Base-by-base conservation (phyloP, 2,329 filamentous ascomycete genomes). In the Trichoderma harzianum region DNA sequence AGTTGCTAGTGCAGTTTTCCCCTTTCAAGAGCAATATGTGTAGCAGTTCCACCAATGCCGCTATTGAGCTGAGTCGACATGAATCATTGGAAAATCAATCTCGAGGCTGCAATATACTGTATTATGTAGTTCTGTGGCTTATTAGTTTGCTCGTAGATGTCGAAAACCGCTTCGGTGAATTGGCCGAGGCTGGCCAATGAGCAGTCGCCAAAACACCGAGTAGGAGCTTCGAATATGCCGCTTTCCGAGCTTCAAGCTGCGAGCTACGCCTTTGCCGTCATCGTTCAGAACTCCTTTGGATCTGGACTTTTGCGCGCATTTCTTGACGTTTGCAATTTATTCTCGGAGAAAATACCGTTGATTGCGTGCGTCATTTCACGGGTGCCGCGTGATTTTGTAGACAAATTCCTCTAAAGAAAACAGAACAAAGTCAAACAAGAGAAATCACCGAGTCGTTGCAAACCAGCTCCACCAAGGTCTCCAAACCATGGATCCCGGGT, bases 201-300 rank as follows among this genome's bases (percentile, higher is more conserved):
- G 66, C 36, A 16, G 16, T 6, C n/a, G 55, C 55, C 55, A 69
- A 69, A 69, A 60, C 55, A 61, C 66, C 66, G 66, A 43, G 39
- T 3, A 26, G 34, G 6, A 26, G 34, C 10, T 8, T 47, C 26
- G 55, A 32, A 51, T 24, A 39, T 26, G 55, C 55, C 65, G 66
- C 55, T 69, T 34, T 69, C 66, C 66, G 66, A 69, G 66, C 57
- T 34, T 60, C 57, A 34, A 60, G 47, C 30, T 34, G 18, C 39
- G 3, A 21, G 57, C 18, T 60, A 32, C 32, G 32, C 64, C 11
- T 67, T 67, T n/a, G n/a, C 21, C 53, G 53, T 68, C 53, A 43
- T 32, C 12, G 34, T 7, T 43, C 26, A 28, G 11, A 24, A 24
- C 0, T 53, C 21, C 10, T 53, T 53, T 12, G 47, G n/a, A 3